Conservation (phyloP, 345 rosid species). For the Sisymbrium irio region DNA sequence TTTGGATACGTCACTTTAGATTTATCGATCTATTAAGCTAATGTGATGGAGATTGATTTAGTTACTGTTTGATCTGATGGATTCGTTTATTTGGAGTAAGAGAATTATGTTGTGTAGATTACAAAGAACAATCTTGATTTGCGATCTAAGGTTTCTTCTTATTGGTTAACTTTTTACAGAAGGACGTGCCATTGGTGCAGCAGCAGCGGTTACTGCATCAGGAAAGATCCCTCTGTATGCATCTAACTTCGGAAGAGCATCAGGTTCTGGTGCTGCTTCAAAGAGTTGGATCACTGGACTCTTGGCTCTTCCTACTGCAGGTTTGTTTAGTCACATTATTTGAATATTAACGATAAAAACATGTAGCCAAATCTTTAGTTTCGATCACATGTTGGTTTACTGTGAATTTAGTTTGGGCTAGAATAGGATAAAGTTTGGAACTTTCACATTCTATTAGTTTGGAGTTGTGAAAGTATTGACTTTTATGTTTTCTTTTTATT, state of each 20-base stretch:
- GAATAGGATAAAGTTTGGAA: neutral
- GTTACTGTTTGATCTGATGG: neutral
- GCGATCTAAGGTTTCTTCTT: neutral
- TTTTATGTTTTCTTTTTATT: neutral
- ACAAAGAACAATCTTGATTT: neutral
- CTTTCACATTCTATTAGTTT: neutral
- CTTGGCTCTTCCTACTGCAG: slow-evolving; percentile 87
- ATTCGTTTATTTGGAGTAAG: neutral
- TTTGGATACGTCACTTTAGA: neutral
- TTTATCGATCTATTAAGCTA: neutral
- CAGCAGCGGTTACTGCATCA: slow-evolving; percentile 55
- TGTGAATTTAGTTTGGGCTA: neutral
- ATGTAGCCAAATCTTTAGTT: neutral
- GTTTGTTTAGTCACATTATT: slow-evolving; percentile 46
- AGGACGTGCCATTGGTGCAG: slow-evolving; percentile 71
- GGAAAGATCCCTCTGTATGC: slow-evolving; percentile 54
- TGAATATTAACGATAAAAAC: no score
- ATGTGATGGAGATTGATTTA: neutral
- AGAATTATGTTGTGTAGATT: no score
- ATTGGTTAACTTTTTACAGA: slow-evolving; percentile 35
- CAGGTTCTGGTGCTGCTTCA: slow-evolving; percentile 49
- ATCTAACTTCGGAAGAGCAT: slow-evolving; percentile 45
- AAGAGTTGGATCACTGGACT: slow-evolving; percentile 79
- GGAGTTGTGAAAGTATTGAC: neutral
- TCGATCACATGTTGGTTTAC: neutral